A percentile compares a stretch with the other conserved stretches of the same genome.
Conservation (phyloP, 2,329 filamentous ascomycete species). For the Aspergillus udagawae region DNA sequence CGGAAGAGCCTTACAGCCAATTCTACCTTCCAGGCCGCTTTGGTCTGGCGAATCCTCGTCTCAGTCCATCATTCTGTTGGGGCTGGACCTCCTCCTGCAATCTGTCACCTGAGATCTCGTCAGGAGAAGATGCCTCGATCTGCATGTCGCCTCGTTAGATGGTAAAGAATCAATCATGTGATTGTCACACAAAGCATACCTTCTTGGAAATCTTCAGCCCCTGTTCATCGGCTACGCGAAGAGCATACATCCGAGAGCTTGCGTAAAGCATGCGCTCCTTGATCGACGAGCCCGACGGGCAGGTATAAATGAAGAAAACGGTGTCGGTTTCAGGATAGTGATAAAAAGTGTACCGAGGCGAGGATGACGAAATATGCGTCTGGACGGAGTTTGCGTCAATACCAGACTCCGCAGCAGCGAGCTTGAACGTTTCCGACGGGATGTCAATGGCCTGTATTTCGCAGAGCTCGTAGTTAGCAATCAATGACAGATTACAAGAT, state of each 20-base stretch:
- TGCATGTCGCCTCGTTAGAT: slow-evolving; percentile 24
- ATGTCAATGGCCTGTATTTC: slow-evolving; percentile 36
- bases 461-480: slow-evolving; percentile 19
- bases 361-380: slow-evolving; percentile 46
- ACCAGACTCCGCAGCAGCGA: slow-evolving; percentile 45
- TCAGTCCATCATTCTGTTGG: slow-evolving; percentile 44
- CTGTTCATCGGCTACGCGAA: slow-evolving; percentile 51
- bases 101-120: slow-evolving; percentile 52
- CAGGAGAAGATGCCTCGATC: slow-evolving; percentile 58
- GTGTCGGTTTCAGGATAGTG: slow-evolving; percentile 45
- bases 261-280: slow-evolving; percentile 65
- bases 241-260: slow-evolving; percentile 52
- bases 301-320: slow-evolving; percentile 62
- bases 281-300: slow-evolving; percentile 57
- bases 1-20: not conserved
- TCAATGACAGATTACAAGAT: not conserved
- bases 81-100: slow-evolving; percentile 53
- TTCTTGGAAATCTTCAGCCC: slow-evolving; percentile 57
- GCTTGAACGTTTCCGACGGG: slow-evolving; percentile 52
- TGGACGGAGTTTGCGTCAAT: slow-evolving; percentile 44
- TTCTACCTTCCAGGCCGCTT: slow-evolving; percentile 56
- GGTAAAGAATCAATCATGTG: slow-evolving; percentile 2
- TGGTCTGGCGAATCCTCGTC: slow-evolving; percentile 58
- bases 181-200: slow-evolving; percentile 27
- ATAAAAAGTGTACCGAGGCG: slow-evolving; percentile 61